Evolutionary conservation across 2,329 filamentous ascomycete genomes (phyloP).

Genomic region (Ceratocystis eucalypticola): DNA sequence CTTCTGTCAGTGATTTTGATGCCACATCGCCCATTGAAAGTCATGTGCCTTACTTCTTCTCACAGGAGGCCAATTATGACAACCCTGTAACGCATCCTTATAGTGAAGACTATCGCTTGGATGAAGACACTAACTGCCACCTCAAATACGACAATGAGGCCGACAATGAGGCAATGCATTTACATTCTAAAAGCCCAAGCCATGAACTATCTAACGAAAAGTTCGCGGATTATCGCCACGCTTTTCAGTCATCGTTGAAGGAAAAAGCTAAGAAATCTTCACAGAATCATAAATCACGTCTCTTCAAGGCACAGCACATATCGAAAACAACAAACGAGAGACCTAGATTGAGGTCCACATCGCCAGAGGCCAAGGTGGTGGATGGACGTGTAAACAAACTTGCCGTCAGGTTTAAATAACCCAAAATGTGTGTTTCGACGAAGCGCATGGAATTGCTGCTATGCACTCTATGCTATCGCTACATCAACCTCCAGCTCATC

Average conservation of each 20-base stretch:
- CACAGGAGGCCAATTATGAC: neutral
- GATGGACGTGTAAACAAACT: neutral
- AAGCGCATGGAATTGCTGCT: neutral
- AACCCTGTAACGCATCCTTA: neutral
- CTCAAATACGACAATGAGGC: neutral
- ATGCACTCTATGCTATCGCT: neutral
- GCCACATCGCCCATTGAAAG: neutral
- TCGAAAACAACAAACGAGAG: neutral
- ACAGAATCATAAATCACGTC: neutral
- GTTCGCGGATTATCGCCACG: neutral
- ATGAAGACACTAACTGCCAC: neutral
- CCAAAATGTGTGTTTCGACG: neutral
- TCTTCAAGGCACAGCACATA: neutral
- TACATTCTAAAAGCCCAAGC: neutral
- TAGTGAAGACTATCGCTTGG: neutral
- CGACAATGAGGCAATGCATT: neutral
- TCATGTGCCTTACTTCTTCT: neutral
- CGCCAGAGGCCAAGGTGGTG: neutral
- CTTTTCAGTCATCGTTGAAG: neutral
- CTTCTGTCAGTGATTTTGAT: neutral
- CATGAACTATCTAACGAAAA: neutral
- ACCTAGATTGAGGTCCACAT: neutral
- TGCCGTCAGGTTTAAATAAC: neutral
- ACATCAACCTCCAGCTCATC: neutral
- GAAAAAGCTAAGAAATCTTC: neutral